phyloP scores from a whole-genome alignment of 2,329 filamentous ascomycete species.

The Verticillium nonalfalfae region DNA sequence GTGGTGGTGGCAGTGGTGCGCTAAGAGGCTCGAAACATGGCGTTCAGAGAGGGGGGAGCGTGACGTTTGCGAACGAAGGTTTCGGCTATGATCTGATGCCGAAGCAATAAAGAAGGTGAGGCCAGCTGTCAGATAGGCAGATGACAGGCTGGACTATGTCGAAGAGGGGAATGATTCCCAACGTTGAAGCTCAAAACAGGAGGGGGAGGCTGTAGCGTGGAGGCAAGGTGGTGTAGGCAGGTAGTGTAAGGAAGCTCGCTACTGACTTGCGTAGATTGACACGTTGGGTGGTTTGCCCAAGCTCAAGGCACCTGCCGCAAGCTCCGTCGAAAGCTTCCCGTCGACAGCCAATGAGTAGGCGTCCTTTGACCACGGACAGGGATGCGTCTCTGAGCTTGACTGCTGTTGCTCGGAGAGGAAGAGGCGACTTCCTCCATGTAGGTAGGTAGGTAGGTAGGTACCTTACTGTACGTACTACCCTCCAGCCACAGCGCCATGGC shows the following conservation, averaged over 20 bases:
- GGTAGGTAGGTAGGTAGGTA: no score
- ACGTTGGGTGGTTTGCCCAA: background rate
- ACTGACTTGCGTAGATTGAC: background rate
- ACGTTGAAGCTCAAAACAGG: background rate
- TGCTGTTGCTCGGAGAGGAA: no score
- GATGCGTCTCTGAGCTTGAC: background rate
- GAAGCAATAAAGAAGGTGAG: background rate
- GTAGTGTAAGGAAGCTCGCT: background rate
- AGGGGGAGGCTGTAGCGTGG: background rate
- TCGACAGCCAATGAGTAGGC: background rate
- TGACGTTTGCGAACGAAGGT: background rate
- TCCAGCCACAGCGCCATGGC: background rate
- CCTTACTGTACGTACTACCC: no score
- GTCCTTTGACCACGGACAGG: background rate
- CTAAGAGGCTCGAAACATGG: conserved; percentile 9
- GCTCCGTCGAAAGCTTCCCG: background rate
- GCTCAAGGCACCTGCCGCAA: background rate
- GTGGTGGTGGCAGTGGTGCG: background rate
- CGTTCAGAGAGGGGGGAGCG: background rate
- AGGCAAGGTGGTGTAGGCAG: no score
- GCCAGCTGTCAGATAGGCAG: background rate
- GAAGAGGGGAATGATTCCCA: background rate
- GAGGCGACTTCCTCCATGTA: no score
- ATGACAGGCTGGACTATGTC: background rate
- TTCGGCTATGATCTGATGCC: background rate